Evolutionary conservation across 129 eudicot species (phyloP), one percentile per base, ranked within the genome.

Genomic region (Chrysanthemum makinoi): DNA sequence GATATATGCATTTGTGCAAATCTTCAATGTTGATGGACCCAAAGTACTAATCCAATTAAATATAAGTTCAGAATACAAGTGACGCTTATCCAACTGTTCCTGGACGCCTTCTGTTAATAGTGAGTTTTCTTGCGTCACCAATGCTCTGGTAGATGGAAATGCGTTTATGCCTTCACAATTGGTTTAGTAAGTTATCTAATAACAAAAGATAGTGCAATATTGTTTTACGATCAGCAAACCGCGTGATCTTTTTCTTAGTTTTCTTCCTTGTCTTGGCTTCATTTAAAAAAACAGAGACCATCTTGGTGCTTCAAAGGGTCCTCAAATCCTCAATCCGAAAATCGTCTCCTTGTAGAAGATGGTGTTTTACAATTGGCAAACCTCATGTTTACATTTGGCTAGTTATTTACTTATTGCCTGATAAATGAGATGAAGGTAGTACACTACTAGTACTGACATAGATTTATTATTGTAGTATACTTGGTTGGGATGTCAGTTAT

Each of bases 401-500:
- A 39, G 46, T 39, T 7, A 39, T 39, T 39, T 39, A 39, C 10
- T 39, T 39, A 39, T 39, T 49, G 63, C 63, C 53, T 30, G n/a
- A 50, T 51, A 72, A 65, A 57, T 33, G 69, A 64, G 54, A 74
- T 53, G 54, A 35, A 20, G 26, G 63, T 53, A 19, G 53, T 39
- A 55, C 65, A 58, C 15, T 20, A 51, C 15, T 20, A 51, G 57
- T 65, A 65, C 65, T 35, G 35, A 19, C 56, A 33, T 74, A 47
- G 30, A 33, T 57, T 47, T 53, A 14, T 24, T 62, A 30, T 61
- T 26, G 75, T 52, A 46, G 75, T 56, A 70, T 55, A 15, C 65
- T 43, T 47, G 51, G 67, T 28, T 73, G 20, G 64, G 72, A 66
- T 39, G 62, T 68, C 70, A 69, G 75, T 51, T 69, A 62, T 77